Percentiles rank a stretch among this genome's conserved stretches.
These are phyloP conservation scores for Cladosporium sphaerospermum DNA, from an alignment of 2,329 filamentous ascomycete species.

Conservation along the genomic window DNA sequence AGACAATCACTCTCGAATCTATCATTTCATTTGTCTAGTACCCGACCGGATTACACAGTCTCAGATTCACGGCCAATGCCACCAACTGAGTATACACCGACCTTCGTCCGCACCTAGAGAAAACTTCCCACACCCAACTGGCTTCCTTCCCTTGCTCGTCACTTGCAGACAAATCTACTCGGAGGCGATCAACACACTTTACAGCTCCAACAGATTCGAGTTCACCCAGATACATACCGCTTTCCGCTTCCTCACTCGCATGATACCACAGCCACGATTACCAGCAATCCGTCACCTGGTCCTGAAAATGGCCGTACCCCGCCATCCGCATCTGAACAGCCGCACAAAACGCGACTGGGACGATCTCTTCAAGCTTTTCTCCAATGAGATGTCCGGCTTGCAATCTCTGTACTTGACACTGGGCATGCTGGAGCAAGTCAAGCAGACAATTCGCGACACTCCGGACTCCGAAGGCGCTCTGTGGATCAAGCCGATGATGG, in stretches of 20 bases:
- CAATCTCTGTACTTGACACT: conserved; percentile 24
- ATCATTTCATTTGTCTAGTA: conserved; percentile 22
- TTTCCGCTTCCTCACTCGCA: conserved; percentile 27
- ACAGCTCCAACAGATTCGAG: conserved; percentile 28
- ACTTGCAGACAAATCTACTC: conserved; percentile 29
- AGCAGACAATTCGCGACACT: conserved; percentile 23
- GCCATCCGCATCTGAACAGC: conserved; percentile 26
- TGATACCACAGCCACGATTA: conserved; percentile 25
- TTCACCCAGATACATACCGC: conserved; percentile 28
- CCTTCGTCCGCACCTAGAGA: conserved; percentile 18
- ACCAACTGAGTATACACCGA: conserved; percentile 15
- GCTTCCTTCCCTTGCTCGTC: conserved; percentile 24
- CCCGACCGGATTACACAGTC: conserved; percentile 20
- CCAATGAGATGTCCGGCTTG: conserved; percentile 24
- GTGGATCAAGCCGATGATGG: conserved; percentile 28
- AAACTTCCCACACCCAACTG: conserved; percentile 17
- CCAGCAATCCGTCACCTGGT: conserved; percentile 24
- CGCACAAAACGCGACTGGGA: conserved; percentile 27
- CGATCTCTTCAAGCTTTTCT: conserved; percentile 27
- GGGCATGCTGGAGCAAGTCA: conserved; percentile 24
- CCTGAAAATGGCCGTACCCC: conserved; percentile 26
- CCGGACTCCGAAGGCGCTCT: conserved; percentile 19
- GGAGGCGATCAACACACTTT: conserved; percentile 26
- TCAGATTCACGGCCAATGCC: conserved; percentile 21
- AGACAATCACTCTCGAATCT: conserved; percentile 18